Base-by-base conservation (phyloP, 2,329 filamentous ascomycete species). In the Fusarium illudens region DNA sequence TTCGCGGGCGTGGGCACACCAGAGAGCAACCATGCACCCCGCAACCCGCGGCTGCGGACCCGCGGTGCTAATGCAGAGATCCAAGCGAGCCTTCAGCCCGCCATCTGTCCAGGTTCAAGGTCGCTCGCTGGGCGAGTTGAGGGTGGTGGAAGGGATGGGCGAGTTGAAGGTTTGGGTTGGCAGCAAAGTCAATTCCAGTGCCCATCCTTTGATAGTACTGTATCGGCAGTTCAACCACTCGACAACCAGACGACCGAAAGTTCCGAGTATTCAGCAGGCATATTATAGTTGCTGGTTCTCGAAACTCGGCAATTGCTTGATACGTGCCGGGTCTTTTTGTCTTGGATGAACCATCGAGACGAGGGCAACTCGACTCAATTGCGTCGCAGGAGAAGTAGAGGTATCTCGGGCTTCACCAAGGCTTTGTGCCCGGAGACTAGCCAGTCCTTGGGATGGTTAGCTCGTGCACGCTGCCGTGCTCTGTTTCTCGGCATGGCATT, bases 21-120 rank as follows among this genome's bases (percentile, higher is more conserved):
- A 58, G 58, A 62, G 53, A 32, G 39, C 20, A 44, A 9, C 42
- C 58, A 58, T 52, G 57, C 36, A 70, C 66, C 68, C 71, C 68
- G 44, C 67, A 73, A 60, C 65, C 57, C 62, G 60, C 60, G 33
- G 53, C 60, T 39, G 57, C 52, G 54, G 58, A 49, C 27, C 52
- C 48, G 33, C 20, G 57, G 49, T 65, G 50, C 67, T 67, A 63
- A 70, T 67, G 60, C 55, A 64, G 46, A 58, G 53, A 44, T 53
- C 30, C 59, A 44, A 53, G 42, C 34, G 36, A 44, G 29, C 33
- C 29, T 27, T 49, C 17, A 51, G 32, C 42, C 19, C 34, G 48
- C 25, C 37, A 17, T 25, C 53, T 17, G 29, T 29, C 37, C 29
- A 49, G 27, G 39, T 39, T 36, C 60, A 12, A 29, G 29, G 34